Percentiles rank a stretch among this genome's conserved stretches.
Conservation (phyloP, 164 flowering plant genomes). For the Cinnamomum micranthum region DNA sequence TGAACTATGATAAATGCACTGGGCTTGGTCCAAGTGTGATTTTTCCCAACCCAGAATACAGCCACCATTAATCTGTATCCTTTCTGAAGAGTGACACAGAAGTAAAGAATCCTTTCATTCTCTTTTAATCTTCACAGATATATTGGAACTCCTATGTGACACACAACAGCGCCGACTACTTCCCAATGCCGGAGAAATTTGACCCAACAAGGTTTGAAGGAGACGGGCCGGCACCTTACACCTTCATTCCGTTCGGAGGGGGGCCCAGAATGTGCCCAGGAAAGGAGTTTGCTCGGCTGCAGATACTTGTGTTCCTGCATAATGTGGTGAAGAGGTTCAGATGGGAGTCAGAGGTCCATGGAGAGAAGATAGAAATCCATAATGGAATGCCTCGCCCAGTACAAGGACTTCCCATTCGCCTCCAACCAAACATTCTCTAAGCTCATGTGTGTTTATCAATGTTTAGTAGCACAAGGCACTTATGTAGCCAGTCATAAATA, state of each 20-base stretch:
- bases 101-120: background rate
- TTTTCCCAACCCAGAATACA: no score
- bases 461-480: no score
- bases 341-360: slow-evolving; percentile 1
- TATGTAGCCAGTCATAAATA: no score
- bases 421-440: background rate
- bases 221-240: slow-evolving; percentile 11
- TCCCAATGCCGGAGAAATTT: slow-evolving; percentile 17
- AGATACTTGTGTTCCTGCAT: slow-evolving; percentile 11
- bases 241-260: slow-evolving; percentile 20
- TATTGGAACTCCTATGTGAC: slow-evolving; percentile 17
- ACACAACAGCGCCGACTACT: slow-evolving; percentile 12
- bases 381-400: background rate
- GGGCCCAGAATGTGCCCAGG: slow-evolving; percentile 16
- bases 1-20: no score
- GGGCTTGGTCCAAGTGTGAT: no score
- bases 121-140: background rate
- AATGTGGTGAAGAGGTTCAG: slow-evolving; percentile 2
- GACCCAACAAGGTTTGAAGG: slow-evolving; percentile 24
- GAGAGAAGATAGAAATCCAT: slow-evolving; percentile 1
- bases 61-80: no score
- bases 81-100: no score
- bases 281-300: slow-evolving; percentile 2
- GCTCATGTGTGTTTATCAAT: no score
- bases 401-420: slow-evolving; percentile 10